Base-by-base conservation (phyloP, 1,284 basidiomycete genomes). In the Rhodotorula sp. region DNA sequence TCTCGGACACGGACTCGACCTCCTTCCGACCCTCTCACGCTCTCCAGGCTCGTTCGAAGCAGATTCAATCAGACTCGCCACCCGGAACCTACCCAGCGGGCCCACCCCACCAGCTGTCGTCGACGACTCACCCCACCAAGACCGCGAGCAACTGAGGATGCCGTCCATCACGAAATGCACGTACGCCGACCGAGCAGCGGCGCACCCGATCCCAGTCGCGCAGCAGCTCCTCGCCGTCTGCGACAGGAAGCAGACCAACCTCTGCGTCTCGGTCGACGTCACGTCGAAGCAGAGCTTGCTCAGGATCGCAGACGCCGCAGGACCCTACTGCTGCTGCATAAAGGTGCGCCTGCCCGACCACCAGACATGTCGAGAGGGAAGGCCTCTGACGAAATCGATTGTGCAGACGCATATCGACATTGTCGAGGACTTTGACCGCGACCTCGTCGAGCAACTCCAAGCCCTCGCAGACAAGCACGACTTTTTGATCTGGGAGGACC, bases 251-350 rank as follows among this genome's bases (percentile, higher is more conserved):
- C 85, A 90, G 80, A 87, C 91, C 38, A 99, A 99, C 81, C 87
- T 99, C 28, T 93, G 92, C 67, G 92, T 99, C 72, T 94, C 92
- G 77, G 93, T 99, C 43, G 97, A 99, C 83, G 93, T 99, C 52
- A 92, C 91, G 12, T 89, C 85, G 72, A 87, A 89, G 72, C 85
- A 84, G 26, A 90, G 93, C 78, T 89, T 98, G 77, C 85, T 99
- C 64, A 85, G 87, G 64, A 90, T 99, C 77, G 89, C 97, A 77
- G 89, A 95, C 75, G 86, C 87, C 31, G 94, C 97, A 70, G 95
- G 92, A 2, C 90, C 90, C 12, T 89, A 89, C 78, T 88, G 93
- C 76, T 97, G 93, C 85, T 87, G 97, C 73, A 88, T 99, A 84
- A 99, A 99, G 89, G 94, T 88, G 19, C 7, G 38, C 28, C 18